A percentile compares a stretch with the other conserved stretches of the same genome.
These are phyloP conservation scores for Pseudocercospora musae DNA, from an alignment of 2,329 filamentous ascomycete species.

Conservation along the genomic window DNA sequence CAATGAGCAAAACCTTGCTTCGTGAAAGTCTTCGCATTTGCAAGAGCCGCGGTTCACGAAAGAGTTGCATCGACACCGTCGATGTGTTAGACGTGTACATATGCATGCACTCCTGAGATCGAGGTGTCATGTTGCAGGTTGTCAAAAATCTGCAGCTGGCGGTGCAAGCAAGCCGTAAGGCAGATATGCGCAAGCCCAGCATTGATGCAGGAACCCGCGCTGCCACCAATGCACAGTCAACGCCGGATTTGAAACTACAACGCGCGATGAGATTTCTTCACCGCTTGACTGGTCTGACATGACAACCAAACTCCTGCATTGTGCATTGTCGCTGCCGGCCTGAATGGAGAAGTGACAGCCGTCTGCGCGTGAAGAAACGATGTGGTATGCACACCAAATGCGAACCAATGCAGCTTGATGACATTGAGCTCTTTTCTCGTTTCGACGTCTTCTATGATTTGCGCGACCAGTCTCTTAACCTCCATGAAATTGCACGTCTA, in stretches of 20 bases:
- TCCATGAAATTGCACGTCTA: background rate
- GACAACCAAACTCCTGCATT: background rate
- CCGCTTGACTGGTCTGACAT: conserved; percentile 2
- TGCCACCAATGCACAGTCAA: background rate
- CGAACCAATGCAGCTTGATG: conserved; percentile 1
- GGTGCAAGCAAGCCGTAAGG: background rate
- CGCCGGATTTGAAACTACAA: background rate
- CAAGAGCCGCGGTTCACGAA: background rate
- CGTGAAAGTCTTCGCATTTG: background rate
- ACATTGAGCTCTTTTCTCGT: background rate
- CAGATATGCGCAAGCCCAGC: background rate
- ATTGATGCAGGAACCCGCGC: conserved; percentile 1
- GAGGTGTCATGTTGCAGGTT: background rate
- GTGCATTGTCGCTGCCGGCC: background rate
- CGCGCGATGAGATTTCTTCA: background rate
- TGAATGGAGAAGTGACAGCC: background rate
- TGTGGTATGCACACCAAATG: background rate
- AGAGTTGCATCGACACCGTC: background rate
- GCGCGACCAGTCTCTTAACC: background rate
- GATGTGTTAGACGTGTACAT: background rate
- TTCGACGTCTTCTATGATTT: background rate
- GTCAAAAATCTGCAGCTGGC: background rate
- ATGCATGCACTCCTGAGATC: conserved; percentile 2
- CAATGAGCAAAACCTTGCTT: background rate
- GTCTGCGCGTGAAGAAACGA: background rate